Evolutionary conservation across 2,329 filamentous ascomycete genomes (phyloP).

Genomic region (Paecilomyces dactylethromorphus): DNA sequence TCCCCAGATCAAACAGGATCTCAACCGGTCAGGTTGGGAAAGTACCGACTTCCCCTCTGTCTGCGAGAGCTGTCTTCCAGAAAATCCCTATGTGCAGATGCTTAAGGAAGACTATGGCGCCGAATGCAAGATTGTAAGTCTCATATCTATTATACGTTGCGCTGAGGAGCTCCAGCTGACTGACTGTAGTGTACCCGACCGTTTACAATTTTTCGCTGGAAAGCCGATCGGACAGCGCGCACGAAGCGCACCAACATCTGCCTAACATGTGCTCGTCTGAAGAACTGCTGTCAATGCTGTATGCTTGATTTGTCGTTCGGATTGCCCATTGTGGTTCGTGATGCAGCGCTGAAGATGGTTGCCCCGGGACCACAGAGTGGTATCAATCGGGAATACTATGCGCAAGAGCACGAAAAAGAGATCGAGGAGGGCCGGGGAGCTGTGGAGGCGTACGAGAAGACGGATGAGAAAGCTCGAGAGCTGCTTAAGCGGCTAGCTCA

Average conservation of each 20-base stretch:
- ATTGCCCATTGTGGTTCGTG: constrained; percentile 85
- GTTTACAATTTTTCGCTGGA: constrained; percentile 95
- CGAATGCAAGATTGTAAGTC: constrained; percentile 62
- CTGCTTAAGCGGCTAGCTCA: constrained; percentile 76
- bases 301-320: constrained; percentile 98
- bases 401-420: constrained; percentile 92
- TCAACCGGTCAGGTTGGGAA: constrained; percentile 95
- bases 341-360: constrained; percentile 96
- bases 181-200: constrained; percentile 68
- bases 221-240: constrained; percentile 80
- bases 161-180: neutral
- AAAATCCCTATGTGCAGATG: constrained; percentile 98
- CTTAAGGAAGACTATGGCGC: constrained; percentile 93
- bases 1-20: constrained; percentile 92
- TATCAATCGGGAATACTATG: constrained; percentile 95
- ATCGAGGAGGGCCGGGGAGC: constrained; percentile 85
- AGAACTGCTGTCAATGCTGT: constrained; percentile 98
- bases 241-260: constrained; percentile 95
- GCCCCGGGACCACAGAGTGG: constrained; percentile 86
- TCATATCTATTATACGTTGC: neutral
- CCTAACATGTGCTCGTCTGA: constrained; percentile 89
- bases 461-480: constrained; percentile 92
- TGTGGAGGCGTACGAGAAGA: constrained; percentile 89
- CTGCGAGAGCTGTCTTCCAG: constrained; percentile 83
- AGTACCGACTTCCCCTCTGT: constrained; percentile 51